A percentile compares a stretch with the other conserved stretches of the same genome.
Evolutionary conservation across 177 flowering plant species (phyloP).

Genomic region (Viscum album): DNA sequence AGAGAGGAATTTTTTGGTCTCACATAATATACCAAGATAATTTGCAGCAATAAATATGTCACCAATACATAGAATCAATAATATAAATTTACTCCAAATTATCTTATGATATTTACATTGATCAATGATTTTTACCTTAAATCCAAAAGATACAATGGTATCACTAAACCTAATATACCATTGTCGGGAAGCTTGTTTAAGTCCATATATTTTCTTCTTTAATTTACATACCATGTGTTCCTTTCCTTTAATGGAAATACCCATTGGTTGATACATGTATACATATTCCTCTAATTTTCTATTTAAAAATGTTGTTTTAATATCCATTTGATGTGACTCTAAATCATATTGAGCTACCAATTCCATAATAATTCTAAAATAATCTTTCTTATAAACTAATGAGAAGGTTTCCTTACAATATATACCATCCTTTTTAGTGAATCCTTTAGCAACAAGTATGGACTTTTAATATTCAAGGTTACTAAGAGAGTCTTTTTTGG

Average conservation of each 20-base stretch:
- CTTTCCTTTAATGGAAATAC: background rate
- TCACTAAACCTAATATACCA: slow-evolving; percentile 10
- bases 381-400: too few relatives aligned
- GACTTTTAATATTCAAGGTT: too few relatives aligned
- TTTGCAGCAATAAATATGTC: slow-evolving; percentile 10
- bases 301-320: too few relatives aligned
- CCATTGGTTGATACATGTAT: too few relatives aligned
- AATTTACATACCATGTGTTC: slow-evolving; percentile 11
- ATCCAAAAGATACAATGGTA: slow-evolving; percentile 4
- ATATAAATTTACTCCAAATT: slow-evolving; percentile 11
- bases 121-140: slow-evolving; percentile 8
- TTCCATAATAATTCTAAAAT: too few relatives aligned
- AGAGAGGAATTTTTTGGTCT: slow-evolving; percentile 10
- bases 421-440: too few relatives aligned
- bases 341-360: too few relatives aligned
- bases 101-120: slow-evolving; percentile 11
- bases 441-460: too few relatives aligned
- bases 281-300: too few relatives aligned
- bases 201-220: slow-evolving; percentile 10
- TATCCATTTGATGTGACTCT: too few relatives aligned
- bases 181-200: slow-evolving; percentile 13
- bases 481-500: too few relatives aligned
- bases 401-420: too few relatives aligned
- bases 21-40: slow-evolving; percentile 5
- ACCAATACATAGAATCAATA: background rate